Percentiles rank a stretch among this genome's conserved stretches.
phyloP scores from a whole-genome alignment of 1,139 yeast genomes.

The Candida sanyaensis region DNA sequence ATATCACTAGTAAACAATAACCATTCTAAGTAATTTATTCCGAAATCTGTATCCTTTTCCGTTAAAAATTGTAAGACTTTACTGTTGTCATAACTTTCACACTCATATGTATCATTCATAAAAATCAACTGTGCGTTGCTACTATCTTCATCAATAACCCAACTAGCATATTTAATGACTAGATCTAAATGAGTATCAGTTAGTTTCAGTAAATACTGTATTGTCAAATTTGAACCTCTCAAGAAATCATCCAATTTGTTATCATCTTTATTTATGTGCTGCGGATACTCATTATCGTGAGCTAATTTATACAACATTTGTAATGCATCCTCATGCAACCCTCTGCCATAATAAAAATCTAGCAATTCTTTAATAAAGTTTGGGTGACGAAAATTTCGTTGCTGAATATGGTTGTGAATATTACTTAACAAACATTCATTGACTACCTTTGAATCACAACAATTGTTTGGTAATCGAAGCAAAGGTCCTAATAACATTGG shows the following conservation, averaged over 20 bases:
- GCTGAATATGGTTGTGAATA: conserved; percentile 31
- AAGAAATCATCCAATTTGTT: conserved; percentile 24
- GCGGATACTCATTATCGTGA: conserved; percentile 25
- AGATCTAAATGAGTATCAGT: conserved; percentile 52
- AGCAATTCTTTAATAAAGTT: conserved; percentile 67
- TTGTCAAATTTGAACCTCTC: conserved; percentile 51
- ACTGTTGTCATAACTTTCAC: conserved; percentile 57
- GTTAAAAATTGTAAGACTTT: conserved; percentile 52
- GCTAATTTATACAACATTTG: conserved; percentile 50
- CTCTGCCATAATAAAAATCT: conserved; percentile 72
- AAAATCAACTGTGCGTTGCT: conserved; percentile 51
- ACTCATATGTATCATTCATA: conserved; percentile 64
- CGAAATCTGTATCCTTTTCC: conserved; percentile 32
- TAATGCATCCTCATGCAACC: conserved; percentile 68
- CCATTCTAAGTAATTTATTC: conserved; percentile 65
- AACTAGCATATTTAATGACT: conserved; percentile 58
- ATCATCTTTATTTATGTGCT: conserved; percentile 15
- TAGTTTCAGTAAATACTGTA: conserved; percentile 67
- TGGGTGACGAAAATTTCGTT: conserved; percentile 20
- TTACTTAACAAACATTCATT: conserved; percentile 48
- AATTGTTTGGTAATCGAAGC: conserved; percentile 68
- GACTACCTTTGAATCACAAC: conserved; percentile 69
- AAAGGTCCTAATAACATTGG: conserved; percentile 83
- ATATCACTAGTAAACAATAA: conserved; percentile 44
- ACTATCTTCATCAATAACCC: conserved; percentile 46